phyloP scores from a whole-genome alignment of 177 flowering plant genomes.

The Telopea speciosissima region DNA sequence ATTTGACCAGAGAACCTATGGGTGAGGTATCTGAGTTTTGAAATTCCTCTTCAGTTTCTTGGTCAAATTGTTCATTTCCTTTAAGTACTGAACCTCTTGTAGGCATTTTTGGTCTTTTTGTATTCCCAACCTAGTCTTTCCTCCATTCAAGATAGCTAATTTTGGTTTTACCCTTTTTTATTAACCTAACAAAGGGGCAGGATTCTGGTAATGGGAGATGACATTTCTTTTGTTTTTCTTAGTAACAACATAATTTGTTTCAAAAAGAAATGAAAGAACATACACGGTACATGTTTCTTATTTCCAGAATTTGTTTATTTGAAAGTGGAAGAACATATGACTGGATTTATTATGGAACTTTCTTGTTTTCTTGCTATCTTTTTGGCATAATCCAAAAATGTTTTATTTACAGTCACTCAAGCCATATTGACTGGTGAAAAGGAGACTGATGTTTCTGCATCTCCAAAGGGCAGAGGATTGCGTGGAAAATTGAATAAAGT shows the following conservation, averaged over 20 bases:
- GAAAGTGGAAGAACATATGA: too few relatives aligned
- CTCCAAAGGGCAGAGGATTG: constrained; percentile 32
- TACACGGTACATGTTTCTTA: too few relatives aligned
- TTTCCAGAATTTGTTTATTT: too few relatives aligned
- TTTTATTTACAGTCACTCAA: constrained; percentile 32
- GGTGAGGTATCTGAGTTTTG: not conserved
- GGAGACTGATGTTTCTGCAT: constrained; percentile 23
- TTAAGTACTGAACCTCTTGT: not conserved
- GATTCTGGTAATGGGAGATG: too few relatives aligned
- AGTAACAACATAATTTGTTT: too few relatives aligned
- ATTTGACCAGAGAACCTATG: too few relatives aligned
- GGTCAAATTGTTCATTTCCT: not conserved
- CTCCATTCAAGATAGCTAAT: not conserved
- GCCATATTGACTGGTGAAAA: constrained; percentile 43
- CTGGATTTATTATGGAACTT: too few relatives aligned
- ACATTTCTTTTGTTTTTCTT: too few relatives aligned
- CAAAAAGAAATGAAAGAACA: too few relatives aligned
- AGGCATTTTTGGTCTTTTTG: not conserved
- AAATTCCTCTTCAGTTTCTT: too few relatives aligned
- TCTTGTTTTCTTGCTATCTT: too few relatives aligned
- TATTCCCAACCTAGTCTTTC: not conserved
- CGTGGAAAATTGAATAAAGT: constrained; percentile 85
- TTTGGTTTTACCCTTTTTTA: not conserved
- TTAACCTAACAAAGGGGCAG: not conserved
- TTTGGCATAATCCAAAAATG: too few relatives aligned